Base-by-base conservation (phyloP, 331 rosid genomes). In the Quercus tomentella region DNA sequence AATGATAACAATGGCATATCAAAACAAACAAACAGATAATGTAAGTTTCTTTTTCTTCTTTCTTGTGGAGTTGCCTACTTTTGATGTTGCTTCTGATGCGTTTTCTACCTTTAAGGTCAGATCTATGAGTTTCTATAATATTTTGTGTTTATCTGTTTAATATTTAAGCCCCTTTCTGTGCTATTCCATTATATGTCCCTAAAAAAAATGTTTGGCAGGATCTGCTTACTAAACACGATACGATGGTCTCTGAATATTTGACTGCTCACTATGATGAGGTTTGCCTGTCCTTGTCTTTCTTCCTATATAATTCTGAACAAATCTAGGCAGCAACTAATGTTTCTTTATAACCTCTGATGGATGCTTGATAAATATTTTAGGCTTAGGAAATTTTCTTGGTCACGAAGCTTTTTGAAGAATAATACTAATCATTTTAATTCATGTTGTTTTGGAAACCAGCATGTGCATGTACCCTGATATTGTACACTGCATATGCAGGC, bases 221-320 rank as follows among this genome's bases (percentile, higher is more conserved):
- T 84, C 93, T 96, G 81, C 98, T 96, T 72, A 89, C 94, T 31
- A 96, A 90, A 83, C 99, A 96, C 79, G 88, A 22, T 70, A 74
- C 80, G 1, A 82, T 93, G 73, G 99, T 91, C 72, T 87, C 91
- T 60, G 93, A 91, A 80, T 96, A 83, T 86, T 87, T 96, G 91
- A 89, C 85, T 45, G 89, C 88, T 71, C 93, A 87, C 70, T 93
- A 93, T 61, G 92, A 82, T 37, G 98, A 91, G 96, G 98, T 95
- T 78, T 72, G 85, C 66, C 79, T 62, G 52, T 77, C 81, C 71
- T 80, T 79, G 15, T 58, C 80, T 73, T 80, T 21, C 70, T 80
- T 80, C 30, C 72, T 82, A 22, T 25, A 31, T 51, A 72, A 81
- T 75, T 83, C 15, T 76, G 77, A 77, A 65, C 82, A 75, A 72